Base-by-base conservation (phyloP, 805 yeast species). In the Nakazawaea pomicola region DNA sequence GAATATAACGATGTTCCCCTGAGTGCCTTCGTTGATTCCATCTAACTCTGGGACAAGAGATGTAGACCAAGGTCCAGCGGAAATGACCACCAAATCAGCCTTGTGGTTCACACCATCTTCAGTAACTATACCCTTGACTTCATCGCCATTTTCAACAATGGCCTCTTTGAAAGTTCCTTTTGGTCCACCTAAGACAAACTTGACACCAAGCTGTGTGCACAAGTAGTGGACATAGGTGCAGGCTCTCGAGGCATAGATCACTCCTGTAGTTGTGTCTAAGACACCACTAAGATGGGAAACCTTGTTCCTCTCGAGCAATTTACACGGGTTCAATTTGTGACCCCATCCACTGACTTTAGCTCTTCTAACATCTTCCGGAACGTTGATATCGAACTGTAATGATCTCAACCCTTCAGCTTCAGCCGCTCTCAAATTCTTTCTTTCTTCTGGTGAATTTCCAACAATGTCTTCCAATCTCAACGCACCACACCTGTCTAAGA, bases 1-100 rank as follows among this genome's bases (percentile, higher is more conserved):
- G 41, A 61, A 49, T 16, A 57, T 41, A 2, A 61, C 40, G n/a
- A 67, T 56, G 46, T 63, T 65, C 12, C 68, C 70, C 6, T 57
- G 53, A 12, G 62, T 54, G 0, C 62, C 70, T 44, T 63, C 67
- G 44, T 56, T 57, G 29, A 62, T 51, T 9, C 67, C 66, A 36
- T 56, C 60, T 6, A 65, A 30, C 38, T 50, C 46, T 1, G 51
- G 58, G 0, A 21, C 35, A 6, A 47, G 31, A 7, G 48, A 41
- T 15, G 49, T 47, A 2, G 57, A 41, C 57, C 55, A 53, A 6
- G 54, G 52, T 10, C 57, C 55, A 15, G 47, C 37, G 17, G 46
- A 36, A 8, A 50, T 41, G 31, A 53, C 41, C 10, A 51, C 55
- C 14, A 52, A 34, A 36, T 52, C 51, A 6, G 51, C 49, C 5